A percentile compares a stretch with the other conserved stretches of the same genome.
Evolutionary conservation across 495 filamentous ascomycete species (phyloP).

Genomic region (Halenospora varia): DNA sequence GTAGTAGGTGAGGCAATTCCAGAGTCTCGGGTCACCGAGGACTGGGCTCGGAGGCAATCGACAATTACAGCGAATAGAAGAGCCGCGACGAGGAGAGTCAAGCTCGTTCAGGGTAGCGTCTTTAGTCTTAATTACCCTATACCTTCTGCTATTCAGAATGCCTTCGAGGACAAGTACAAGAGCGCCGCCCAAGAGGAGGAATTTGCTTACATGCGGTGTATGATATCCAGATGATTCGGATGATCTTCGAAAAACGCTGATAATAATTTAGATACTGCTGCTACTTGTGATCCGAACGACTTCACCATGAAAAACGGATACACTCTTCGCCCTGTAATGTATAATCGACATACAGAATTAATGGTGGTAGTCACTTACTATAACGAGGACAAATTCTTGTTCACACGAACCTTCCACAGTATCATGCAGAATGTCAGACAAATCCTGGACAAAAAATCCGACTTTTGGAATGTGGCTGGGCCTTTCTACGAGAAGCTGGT

Average conservation of each 20-base stretch:
- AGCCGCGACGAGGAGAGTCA: slow-evolving; percentile 92
- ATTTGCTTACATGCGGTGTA: slow-evolving; percentile 99
- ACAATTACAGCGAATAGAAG: slow-evolving; percentile 64
- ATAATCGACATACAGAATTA: slow-evolving; percentile 96
- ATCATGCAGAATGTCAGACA: slow-evolving; percentile 99
- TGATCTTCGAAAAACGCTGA: too few species aligned
- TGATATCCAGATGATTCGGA: too few species aligned
- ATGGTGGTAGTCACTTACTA: slow-evolving; percentile 98
- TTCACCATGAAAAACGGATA: slow-evolving; percentile 99
- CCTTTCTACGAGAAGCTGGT: slow-evolving; percentile 99
- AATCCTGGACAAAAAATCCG: slow-evolving; percentile 97
- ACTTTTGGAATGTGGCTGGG: slow-evolving; percentile 99
- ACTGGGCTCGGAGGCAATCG: slow-evolving; percentile 89
- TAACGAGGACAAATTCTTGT: slow-evolving; percentile 96
- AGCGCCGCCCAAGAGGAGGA: slow-evolving; percentile 89
- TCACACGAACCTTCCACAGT: slow-evolving; percentile 88
- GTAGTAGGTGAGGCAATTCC: too few species aligned
- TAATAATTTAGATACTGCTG: too few species aligned
- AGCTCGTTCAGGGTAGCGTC: slow-evolving; percentile 92
- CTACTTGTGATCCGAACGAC: slow-evolving; percentile 98
- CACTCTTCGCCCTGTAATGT: slow-evolving; percentile 97
- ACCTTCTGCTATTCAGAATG: slow-evolving; percentile 94
- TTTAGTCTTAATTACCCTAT: slow-evolving; percentile 97
- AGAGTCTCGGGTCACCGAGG: too few species aligned
- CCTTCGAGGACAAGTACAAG: slow-evolving; percentile 87